A percentile compares a stretch with the other conserved stretches of the same genome.
phyloP scores from a whole-genome alignment of 2,329 filamentous ascomycete genomes.

The Metarhizium guizhouense region DNA sequence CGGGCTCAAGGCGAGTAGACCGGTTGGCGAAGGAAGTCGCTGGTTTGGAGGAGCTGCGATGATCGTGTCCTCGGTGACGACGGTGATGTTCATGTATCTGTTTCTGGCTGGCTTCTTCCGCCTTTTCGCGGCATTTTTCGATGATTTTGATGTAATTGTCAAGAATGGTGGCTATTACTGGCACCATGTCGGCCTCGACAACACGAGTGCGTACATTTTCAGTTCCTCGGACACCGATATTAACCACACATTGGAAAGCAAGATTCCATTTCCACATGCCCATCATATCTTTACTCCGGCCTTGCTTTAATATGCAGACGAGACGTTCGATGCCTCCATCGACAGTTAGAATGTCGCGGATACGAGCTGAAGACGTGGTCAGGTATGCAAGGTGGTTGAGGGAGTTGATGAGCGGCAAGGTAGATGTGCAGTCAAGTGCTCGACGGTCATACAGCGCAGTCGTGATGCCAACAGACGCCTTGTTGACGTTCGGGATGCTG shows the following conservation, averaged over 20 bases:
- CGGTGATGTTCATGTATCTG: constrained; percentile 46
- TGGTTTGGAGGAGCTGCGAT: constrained; percentile 36
- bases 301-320: constrained; percentile 96
- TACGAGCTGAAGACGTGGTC: constrained; percentile 93
- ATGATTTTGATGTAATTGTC: constrained; percentile 98
- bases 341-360: constrained; percentile 94
- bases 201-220: constrained; percentile 90
- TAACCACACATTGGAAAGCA: constrained; percentile 97
- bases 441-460: constrained; percentile 96
- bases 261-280: constrained; percentile 99
- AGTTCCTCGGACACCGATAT: constrained; percentile 93
- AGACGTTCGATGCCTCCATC: constrained; percentile 96
- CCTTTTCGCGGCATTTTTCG: constrained; percentile 81
- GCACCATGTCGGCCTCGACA: constrained; percentile 98
- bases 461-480: constrained; percentile 97
- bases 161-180: constrained; percentile 94
- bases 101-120: constrained; percentile 72
- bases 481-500: constrained; percentile 98
- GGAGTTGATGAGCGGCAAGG: constrained; percentile 94
- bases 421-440: constrained; percentile 96
- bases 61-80: constrained; percentile 38
- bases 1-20: constrained; percentile 42
- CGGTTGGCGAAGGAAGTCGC: constrained; percentile 46
- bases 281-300: constrained; percentile 96
- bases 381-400: constrained; percentile 98